phyloP scores from a whole-genome alignment of 2,329 filamentous ascomycete species.

The Remersonia thermophila region DNA sequence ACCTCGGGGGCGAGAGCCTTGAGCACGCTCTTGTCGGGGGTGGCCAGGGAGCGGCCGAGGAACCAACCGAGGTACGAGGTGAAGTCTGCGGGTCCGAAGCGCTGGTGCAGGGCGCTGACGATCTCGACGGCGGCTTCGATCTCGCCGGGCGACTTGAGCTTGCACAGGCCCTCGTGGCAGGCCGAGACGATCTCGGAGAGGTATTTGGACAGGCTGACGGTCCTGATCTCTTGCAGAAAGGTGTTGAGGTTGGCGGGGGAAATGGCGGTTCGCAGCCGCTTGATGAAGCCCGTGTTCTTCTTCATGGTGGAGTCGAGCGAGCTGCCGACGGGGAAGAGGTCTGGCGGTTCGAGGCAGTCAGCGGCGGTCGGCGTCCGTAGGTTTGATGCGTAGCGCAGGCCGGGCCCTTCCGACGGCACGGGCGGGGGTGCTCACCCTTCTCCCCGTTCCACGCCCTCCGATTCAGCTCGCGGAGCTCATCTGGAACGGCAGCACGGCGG shows the following conservation, averaged over 20 bases:
- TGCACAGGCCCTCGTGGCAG: conserved; percentile 87
- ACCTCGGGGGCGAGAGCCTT: conserved; percentile 70
- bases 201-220: conserved; percentile 88
- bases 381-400: no score
- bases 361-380: conserved; percentile 1
- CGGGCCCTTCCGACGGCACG: no score
- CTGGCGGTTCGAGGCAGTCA: conserved; percentile 30
- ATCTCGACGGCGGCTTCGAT: conserved; percentile 87
- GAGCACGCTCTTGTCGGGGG: conserved; percentile 71
- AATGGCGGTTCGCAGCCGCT: conserved; percentile 82
- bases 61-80: conserved; percentile 88
- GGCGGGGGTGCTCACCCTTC: conserved; percentile 52
- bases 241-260: conserved; percentile 66
- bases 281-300: conserved; percentile 98
- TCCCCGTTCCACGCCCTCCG: conserved; percentile 80
- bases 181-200: conserved; percentile 93
- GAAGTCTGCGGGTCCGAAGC: conserved; percentile 82
- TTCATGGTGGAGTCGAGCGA: conserved; percentile 90
- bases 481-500: no score
- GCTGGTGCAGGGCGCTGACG: conserved; percentile 86
- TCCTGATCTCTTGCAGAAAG: conserved; percentile 81
- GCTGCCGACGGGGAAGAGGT: conserved; percentile 63
- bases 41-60: conserved; percentile 78
- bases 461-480: conserved; percentile 84
- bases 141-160: conserved; percentile 82